Evolutionary conservation across 202 grass and related monocot species (phyloP).

Genomic region (Eragrostis tef): DNA sequence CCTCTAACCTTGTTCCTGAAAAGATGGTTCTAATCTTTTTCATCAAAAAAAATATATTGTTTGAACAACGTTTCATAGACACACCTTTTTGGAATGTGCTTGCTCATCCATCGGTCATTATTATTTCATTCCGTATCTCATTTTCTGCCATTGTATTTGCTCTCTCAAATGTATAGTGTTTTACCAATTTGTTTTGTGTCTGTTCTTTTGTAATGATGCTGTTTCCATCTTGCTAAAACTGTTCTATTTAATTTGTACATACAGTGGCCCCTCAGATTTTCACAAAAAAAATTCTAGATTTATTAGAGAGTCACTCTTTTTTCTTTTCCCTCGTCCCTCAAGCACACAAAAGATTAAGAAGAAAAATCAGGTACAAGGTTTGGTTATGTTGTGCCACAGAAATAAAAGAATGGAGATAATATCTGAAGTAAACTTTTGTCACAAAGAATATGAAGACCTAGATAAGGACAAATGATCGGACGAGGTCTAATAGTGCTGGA

Average conservation of each 20-base stretch:
- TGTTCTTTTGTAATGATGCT: not conserved
- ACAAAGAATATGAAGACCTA: not conserved
- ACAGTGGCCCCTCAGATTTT: not conserved
- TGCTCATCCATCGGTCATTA: constrained; percentile 11
- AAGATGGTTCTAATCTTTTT: not conserved
- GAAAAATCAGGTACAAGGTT: too few species aligned
- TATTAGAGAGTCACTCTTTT: too few species aligned
- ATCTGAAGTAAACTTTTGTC: not conserved
- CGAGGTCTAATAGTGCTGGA: not conserved
- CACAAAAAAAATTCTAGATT: not conserved
- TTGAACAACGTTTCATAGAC: not conserved
- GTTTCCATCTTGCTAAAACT: constrained; percentile 23
- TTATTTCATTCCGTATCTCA: not conserved
- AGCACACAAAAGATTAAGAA: too few species aligned
- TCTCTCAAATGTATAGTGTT: not conserved
- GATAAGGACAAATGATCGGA: not conserved
- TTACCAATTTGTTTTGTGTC: not conserved
- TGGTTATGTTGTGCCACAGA: too few species aligned
- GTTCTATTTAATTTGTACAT: not conserved
- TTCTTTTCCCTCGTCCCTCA: too few species aligned
- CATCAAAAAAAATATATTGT: not conserved
- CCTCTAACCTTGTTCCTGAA: not conserved
- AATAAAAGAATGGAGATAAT: too few species aligned
- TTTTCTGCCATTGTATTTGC: not conserved
- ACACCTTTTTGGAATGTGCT: not conserved